Evolutionary conservation across 495 filamentous ascomycete genomes (phyloP).

Genomic region (Friedmanniomyces endolithicus): DNA sequence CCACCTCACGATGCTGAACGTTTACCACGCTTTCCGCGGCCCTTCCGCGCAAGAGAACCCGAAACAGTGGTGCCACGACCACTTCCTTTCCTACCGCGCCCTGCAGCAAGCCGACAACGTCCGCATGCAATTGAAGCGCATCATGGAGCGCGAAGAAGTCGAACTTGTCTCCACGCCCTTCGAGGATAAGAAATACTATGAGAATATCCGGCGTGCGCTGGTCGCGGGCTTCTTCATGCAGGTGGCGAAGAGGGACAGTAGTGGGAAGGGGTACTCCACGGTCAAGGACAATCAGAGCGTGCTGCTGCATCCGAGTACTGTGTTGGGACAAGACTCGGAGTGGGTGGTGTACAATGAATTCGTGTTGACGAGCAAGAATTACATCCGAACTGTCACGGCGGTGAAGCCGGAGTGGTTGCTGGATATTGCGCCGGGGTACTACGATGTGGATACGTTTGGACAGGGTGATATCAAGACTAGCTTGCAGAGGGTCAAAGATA

Average conservation of each 20-base stretch:
- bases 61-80: slow-evolving; percentile 91
- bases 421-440: slow-evolving; percentile 87
- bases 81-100: slow-evolving; percentile 84
- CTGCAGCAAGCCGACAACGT: slow-evolving; percentile 91
- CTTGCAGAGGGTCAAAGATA: slow-evolving; percentile 60
- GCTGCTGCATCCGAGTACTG: slow-evolving; percentile 82
- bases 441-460: slow-evolving; percentile 69
- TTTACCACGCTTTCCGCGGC: slow-evolving; percentile 92
- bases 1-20: slow-evolving; percentile 91
- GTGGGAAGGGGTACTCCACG: slow-evolving; percentile 75
- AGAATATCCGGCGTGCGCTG: slow-evolving; percentile 89
- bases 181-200: slow-evolving; percentile 94
- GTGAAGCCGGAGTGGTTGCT: slow-evolving; percentile 76
- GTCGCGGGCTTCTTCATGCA: slow-evolving; percentile 99
- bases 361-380: slow-evolving; percentile 94
- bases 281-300: slow-evolving; percentile 91
- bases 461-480: slow-evolving; percentile 77
- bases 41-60: slow-evolving; percentile 57
- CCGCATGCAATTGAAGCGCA: slow-evolving; percentile 74
- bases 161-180: slow-evolving; percentile 80
- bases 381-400: slow-evolving; percentile 50
- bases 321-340: slow-evolving; percentile 71
- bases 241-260: slow-evolving; percentile 77
- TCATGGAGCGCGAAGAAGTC: slow-evolving; percentile 86
- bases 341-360: slow-evolving; percentile 99